Conservation (phyloP, 2,329 filamentous ascomycete genomes). For the Pseudocercospora pini-densiflorae region DNA sequence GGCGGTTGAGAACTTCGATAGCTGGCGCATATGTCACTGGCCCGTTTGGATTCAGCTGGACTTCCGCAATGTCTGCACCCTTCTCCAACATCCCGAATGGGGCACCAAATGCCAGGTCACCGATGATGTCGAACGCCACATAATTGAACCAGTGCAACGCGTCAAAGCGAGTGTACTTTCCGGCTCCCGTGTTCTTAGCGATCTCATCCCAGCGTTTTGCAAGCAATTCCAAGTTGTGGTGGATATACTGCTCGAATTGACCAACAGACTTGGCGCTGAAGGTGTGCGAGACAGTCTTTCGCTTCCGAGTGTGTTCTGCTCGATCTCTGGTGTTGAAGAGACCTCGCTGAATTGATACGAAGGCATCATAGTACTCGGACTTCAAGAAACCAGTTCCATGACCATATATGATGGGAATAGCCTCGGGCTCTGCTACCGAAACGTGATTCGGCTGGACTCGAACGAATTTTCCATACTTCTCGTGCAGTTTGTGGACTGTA, state of each 20-base stretch:
- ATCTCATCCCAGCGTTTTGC: constrained; percentile 74
- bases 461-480: constrained; percentile 77
- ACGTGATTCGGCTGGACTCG: constrained; percentile 85
- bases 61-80: constrained; percentile 55
- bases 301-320: constrained; percentile 81
- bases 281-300: constrained; percentile 85
- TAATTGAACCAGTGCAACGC: constrained; percentile 78
- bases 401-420: constrained; percentile 77
- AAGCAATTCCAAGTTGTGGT: constrained; percentile 75
- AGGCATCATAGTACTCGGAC: constrained; percentile 84
- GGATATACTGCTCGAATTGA: constrained; percentile 82
- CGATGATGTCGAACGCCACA: constrained; percentile 81
- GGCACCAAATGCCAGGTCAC: constrained; percentile 59
- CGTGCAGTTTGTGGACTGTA: constrained; percentile 74
- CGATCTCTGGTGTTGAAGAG: constrained; percentile 90
- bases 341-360: constrained; percentile 82
- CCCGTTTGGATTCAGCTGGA: constrained; percentile 35
- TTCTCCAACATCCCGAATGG: constrained; percentile 83
- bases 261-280: constrained; percentile 81
- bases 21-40: constrained; percentile 52
- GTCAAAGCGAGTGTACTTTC: constrained; percentile 55
- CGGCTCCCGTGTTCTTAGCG: constrained; percentile 55
- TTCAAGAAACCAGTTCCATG: constrained; percentile 58
- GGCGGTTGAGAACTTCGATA: constrained; percentile 84
- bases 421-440: constrained; percentile 78